phyloP scores from a whole-genome alignment of 495 filamentous ascomycete species.

The Podospora anserina region DNA sequence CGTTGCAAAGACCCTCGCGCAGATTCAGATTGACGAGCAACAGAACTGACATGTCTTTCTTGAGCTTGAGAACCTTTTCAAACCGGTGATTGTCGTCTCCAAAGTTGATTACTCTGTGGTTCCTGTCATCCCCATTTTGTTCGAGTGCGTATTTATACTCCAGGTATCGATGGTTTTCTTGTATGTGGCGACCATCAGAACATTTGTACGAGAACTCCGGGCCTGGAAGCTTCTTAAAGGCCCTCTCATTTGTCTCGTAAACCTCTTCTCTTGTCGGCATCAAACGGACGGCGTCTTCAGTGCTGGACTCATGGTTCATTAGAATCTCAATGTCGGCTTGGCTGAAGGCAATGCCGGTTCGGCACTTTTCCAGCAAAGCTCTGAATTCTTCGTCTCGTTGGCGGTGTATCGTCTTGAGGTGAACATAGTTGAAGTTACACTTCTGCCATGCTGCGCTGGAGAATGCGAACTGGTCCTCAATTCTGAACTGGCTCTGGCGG shows the following conservation, averaged over 20 bases:
- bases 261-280: conserved; percentile 43
- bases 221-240: conserved; percentile 58
- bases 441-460: conserved; percentile 37
- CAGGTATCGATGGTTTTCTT: background rate
- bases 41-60: conserved; percentile 88
- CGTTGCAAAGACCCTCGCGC: conserved; percentile 73
- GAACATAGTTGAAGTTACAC: conserved; percentile 36
- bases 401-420: conserved; percentile 52
- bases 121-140: no score
- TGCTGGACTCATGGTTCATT: conserved; percentile 44
- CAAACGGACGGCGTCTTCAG: conserved; percentile 43
- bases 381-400: conserved; percentile 51
- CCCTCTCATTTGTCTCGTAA: conserved; percentile 33
- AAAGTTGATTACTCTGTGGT: background rate
- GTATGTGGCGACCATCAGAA: background rate
- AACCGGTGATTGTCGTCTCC: conserved; percentile 60
- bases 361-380: conserved; percentile 49
- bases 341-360: conserved; percentile 41
- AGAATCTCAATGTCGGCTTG: conserved; percentile 42
- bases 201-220: conserved; percentile 40
- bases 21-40: conserved; percentile 88
- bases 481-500: background rate
- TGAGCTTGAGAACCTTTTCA: conserved; percentile 58
- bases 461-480: conserved; percentile 41
- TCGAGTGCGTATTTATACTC: background rate